Percentiles rank a stretch among this genome's conserved stretches.
Evolutionary conservation across 169 alveolate genomes (phyloP).

Genomic region (Babesia caballi): DNA sequence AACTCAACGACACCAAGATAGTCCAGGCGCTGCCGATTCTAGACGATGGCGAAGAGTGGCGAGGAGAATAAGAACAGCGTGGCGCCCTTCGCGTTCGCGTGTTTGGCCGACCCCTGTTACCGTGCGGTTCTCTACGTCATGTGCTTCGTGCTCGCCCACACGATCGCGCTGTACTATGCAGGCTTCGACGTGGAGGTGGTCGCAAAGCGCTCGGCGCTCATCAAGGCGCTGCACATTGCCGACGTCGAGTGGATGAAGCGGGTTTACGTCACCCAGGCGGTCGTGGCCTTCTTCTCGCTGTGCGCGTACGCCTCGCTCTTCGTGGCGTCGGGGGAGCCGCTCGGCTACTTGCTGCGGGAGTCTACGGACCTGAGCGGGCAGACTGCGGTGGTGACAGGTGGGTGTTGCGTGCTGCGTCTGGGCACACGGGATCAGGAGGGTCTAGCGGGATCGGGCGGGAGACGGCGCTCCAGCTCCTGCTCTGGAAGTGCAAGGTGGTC

Average conservation of each 20-base stretch:
- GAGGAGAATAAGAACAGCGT: not conserved
- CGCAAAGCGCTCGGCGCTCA: not conserved
- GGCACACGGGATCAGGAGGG: constrained; percentile 34
- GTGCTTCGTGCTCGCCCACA: not conserved
- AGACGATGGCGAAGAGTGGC: constrained; percentile 1
- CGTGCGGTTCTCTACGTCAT: constrained; percentile 8
- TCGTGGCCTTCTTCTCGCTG: not conserved
- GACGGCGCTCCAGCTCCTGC: constrained; percentile 33
- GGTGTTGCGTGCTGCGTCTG: not conserved
- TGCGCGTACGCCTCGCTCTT: constrained; percentile 15
- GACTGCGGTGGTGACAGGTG: constrained; percentile 12
- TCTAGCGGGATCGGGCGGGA: constrained; percentile 51
- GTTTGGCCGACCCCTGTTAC: constrained; percentile 21
- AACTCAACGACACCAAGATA: constrained; percentile 1
- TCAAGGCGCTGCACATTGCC: not conserved
- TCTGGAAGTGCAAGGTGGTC: constrained; percentile 59
- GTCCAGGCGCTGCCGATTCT: constrained; percentile 14
- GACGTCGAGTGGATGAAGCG: not conserved
- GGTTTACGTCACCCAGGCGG: not conserved
- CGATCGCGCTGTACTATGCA: not conserved
- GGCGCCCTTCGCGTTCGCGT: constrained; percentile 1
- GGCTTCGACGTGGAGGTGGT: constrained; percentile 1
- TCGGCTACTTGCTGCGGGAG: not conserved
- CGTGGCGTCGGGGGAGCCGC: not conserved
- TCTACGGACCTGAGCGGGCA: not conserved